Percentiles rank a stretch among this genome's conserved stretches.
Evolutionary conservation across 2,329 filamentous ascomycete genomes (phyloP).

Genomic region (Sporothrix protearum): DNA sequence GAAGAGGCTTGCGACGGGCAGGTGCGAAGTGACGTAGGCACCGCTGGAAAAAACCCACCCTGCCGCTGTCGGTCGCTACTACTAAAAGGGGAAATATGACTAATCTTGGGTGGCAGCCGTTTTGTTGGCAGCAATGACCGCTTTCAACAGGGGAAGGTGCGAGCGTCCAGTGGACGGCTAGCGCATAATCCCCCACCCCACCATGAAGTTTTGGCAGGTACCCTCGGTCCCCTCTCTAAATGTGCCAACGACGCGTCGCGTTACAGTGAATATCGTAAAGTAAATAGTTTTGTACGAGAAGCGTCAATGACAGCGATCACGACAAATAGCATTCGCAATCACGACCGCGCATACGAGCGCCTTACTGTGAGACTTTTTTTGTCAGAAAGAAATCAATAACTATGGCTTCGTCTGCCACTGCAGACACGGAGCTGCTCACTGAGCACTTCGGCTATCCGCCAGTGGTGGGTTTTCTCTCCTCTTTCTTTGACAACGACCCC

Average conservation of each 20-base stretch:
- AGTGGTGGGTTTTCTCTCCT: conserved; percentile 59
- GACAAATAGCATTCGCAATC: background rate
- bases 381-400: background rate
- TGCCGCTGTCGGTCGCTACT: background rate
- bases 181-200: background rate
- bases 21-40: conserved; percentile 3
- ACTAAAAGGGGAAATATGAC: background rate
- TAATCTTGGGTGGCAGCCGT: background rate
- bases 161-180: background rate
- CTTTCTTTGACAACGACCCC: too few relatives aligned
- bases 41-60: background rate
- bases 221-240: background rate
- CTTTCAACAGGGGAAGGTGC: background rate
- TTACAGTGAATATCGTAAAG: background rate
- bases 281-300: background rate
- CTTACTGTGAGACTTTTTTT: background rate
- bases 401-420: conserved; percentile 34
- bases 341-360: background rate
- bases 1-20: background rate
- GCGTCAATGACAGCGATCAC: background rate
- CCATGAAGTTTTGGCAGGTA: background rate
- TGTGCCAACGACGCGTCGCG: conserved; percentile 11
- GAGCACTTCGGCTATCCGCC: conserved; percentile 96
- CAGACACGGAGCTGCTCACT: conserved; percentile 70
- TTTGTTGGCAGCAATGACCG: background rate